Base-by-base conservation (phyloP, 257 asterid genomes). In the Dorcoceras hygrometricum region DNA sequence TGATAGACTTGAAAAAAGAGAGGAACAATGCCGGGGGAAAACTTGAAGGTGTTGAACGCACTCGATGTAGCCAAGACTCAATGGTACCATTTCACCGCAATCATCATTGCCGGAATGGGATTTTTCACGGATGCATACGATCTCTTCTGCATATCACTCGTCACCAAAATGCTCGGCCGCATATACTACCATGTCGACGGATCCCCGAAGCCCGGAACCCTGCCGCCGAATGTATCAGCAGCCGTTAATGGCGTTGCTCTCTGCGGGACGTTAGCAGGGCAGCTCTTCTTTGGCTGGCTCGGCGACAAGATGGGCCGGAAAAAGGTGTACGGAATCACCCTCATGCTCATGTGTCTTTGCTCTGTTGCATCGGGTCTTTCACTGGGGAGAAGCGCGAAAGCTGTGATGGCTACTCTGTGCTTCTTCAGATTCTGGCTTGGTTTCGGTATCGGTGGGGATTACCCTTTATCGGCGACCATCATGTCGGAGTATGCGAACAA, bases 381-480 rank as follows among this genome's bases (percentile, higher is more conserved):
- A 0, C 81, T 86, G 5, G 84, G 89, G 4, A 65, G 34, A 18
- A 75, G 76, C 0, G 67, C 88, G 0, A 71, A 67, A 31, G 6
- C 85, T 4, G 86, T 82, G 2, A 78, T 85, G 83, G 51, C 81
- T 3, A 86, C 89, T 1, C 84, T 86, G 3, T 86, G 92, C 18
- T 86, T 86, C 78, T 86, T 86, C 66, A 57, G 89, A 14, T 86
- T 86, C 66, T 86, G 87, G 92, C 87, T 86, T 4, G 92, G 92
- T 2, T 80, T 85, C 28, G 91, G 91, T 0, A 81, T 85, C 3
- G 91, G 91, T 8, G 88, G 91, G 0, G 91, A 85, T 27, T 85
- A 85, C 59, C 91, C 88, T 0, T 84, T 85, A 36, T 85, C 91
- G n/a, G 91, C 92, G 12, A 86, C 92, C 23, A 86, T 86, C 69